phyloP scores from a whole-genome alignment of 2,329 filamentous ascomycete genomes.

The Huntiella omanensis region DNA sequence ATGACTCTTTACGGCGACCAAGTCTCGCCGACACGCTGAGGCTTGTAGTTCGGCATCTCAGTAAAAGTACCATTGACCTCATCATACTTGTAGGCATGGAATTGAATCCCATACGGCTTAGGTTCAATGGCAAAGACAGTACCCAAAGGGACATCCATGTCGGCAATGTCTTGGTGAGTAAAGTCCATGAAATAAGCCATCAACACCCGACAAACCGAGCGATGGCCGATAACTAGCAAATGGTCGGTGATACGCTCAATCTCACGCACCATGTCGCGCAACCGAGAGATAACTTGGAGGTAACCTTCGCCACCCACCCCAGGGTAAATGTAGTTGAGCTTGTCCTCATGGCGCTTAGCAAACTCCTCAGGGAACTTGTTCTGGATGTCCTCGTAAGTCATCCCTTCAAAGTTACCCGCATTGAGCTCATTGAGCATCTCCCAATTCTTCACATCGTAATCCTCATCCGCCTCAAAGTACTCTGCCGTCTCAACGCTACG shows the following conservation, averaged over 20 bases:
- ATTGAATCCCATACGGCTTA: conserved; percentile 93
- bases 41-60: conserved; percentile 65
- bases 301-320: conserved; percentile 93
- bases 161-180: conserved; percentile 76
- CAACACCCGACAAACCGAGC: conserved; percentile 77
- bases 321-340: conserved; percentile 91
- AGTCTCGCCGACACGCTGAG: conserved; percentile 24
- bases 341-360: conserved; percentile 58
- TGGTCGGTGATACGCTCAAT: conserved; percentile 95
- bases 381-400: conserved; percentile 84
- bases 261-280: conserved; percentile 89
- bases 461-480: conserved; percentile 76
- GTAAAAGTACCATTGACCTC: conserved; percentile 62
- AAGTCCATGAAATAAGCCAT: conserved; percentile 95
- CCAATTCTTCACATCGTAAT: conserved; percentile 94
- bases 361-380: conserved; percentile 67
- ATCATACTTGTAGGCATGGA: conserved; percentile 88
- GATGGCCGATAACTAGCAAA: conserved; percentile 78
- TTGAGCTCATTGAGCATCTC: conserved; percentile 96
- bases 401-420: conserved; percentile 77
- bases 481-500: conserved; percentile 76
- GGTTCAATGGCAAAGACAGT: conserved; percentile 92
- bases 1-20: background rate
- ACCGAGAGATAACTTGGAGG: conserved; percentile 86
- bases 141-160: conserved; percentile 82